Evolutionary conservation across 257 asterid species (phyloP), one percentile per base, ranked within the genome.

Genomic region (Coffea canephora): DNA sequence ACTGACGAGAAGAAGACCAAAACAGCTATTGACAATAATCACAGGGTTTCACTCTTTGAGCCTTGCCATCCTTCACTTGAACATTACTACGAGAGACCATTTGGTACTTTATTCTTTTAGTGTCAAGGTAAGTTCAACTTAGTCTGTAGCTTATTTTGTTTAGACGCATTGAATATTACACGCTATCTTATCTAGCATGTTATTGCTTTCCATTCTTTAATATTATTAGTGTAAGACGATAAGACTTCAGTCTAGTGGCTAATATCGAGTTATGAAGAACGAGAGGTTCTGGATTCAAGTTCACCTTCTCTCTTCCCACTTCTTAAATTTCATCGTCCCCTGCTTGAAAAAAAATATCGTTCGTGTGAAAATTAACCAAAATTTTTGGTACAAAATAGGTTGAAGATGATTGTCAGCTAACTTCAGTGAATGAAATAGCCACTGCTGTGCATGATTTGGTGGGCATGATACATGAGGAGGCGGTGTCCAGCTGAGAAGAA

Each of bases 351-450:
- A 39, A 34, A 16, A 16, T 21, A 19, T 21, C 16, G 13, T 10
- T 45, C 0, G 19, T 72, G 25, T 34, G 8, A 11, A 72, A 50
- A 41, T 5, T 52, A 19, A 46, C 39, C 31, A 36, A 49, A 9
- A 57, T 48, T 36, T 13, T 2, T 50, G 21, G 25, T 80, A 25
- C 69, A 52, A 27, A 57, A 77, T 83, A 93, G 97, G 91, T 91
- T 59, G 94, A 91, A 45, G 96, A 91, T 34, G 93, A 87, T 43
- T 89, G 96, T 80, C 87, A 78, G 75, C 79, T 93, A 66, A 86
- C 77, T 49, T 89, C 94, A 39, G 96, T 82, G 68, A 86, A 87
- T 81, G 97, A 92, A n/a, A 88, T 92, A 43, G 97, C 97, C 13
- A 91, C 81, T 69, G 86, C 87, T 43, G 93, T 92, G 62, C 94